Evolutionary conservation across 148 eudicot species (phyloP).

Genomic region (Dianthus caryophyllus): DNA sequence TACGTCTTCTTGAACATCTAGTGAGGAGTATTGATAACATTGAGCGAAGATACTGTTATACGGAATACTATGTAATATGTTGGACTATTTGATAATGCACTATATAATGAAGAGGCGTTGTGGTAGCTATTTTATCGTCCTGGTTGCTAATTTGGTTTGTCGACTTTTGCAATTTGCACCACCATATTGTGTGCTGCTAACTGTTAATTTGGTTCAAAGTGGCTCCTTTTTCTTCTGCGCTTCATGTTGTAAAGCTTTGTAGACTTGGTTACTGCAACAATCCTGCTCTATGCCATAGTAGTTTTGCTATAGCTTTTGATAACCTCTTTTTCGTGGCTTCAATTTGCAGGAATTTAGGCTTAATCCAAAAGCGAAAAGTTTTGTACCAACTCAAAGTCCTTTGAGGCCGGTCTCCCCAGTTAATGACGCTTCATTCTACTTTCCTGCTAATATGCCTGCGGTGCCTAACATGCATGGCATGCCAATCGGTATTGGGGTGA

Average conservation of each 20-base stretch:
- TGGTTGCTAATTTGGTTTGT: no score
- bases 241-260: not conserved
- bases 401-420: conserved; percentile 83
- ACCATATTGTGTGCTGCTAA: not conserved
- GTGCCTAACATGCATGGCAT: conserved; percentile 77
- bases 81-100: not conserved
- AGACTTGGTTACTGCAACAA: not conserved
- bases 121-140: not conserved
- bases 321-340: not conserved
- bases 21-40: no score
- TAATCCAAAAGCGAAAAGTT: conserved; percentile 92
- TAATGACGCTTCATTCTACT: conserved; percentile 73
- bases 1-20: not conserved
- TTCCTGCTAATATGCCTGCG: conserved; percentile 48
- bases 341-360: conserved; percentile 74
- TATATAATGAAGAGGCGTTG: not conserved
- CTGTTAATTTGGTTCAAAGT: not conserved
- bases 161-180: not conserved
- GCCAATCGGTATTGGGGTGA: conserved; percentile 91
- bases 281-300: not conserved
- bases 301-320: not conserved
- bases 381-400: conserved; percentile 58
- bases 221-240: not conserved
- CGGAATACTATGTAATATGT: not conserved
- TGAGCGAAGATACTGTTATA: conserved; percentile 1